Evolutionary conservation across 2,329 filamentous ascomycete genomes (phyloP).

Genomic region (Thermochaetoides dissita): DNA sequence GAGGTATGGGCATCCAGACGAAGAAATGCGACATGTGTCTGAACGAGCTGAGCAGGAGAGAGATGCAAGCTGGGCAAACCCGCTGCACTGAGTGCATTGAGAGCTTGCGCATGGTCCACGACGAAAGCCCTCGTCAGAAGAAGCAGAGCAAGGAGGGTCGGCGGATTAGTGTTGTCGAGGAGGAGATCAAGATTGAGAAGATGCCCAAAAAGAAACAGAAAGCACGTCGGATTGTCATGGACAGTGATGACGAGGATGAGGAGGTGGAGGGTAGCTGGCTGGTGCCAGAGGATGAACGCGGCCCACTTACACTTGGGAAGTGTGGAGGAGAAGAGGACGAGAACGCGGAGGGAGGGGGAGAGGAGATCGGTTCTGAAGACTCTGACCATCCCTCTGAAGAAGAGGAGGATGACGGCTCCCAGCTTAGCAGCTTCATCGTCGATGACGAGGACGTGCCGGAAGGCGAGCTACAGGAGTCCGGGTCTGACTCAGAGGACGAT

Average conservation of each 20-base stretch:
- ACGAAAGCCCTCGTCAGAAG: conserved; percentile 27
- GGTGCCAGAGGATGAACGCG: conserved; percentile 53
- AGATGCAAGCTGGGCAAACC: conserved; percentile 27
- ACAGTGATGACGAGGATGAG: conserved; percentile 52
- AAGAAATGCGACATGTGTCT: conserved; percentile 80
- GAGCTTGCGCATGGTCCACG: conserved; percentile 54
- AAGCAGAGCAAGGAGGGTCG: conserved; percentile 24
- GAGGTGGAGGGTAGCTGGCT: conserved; percentile 69
- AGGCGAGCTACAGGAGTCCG: conserved; percentile 9
- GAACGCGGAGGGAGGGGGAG: conserved; percentile 73
- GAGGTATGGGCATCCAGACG: conserved; percentile 62
- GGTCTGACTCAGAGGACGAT: conserved; percentile 20
- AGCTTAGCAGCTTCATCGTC: conserved; percentile 41
- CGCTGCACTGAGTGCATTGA: conserved; percentile 59
- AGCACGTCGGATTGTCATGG: conserved; percentile 43
- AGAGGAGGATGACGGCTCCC: conserved; percentile 38
- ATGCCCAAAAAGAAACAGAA: conserved; percentile 24
- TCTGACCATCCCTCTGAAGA: conserved; percentile 43
- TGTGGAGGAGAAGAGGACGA: conserved; percentile 80
- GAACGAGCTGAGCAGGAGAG: conserved; percentile 45
- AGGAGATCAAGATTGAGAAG: conserved; percentile 22
- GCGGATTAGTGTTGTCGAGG: conserved; percentile 20
- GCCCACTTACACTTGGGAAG: conserved; percentile 49
- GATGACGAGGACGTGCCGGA: conserved; percentile 31
- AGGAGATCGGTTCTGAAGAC: conserved; percentile 61